Base-by-base conservation (phyloP, 2,329 filamentous ascomycete species). In the Didymella lethalis region DNA sequence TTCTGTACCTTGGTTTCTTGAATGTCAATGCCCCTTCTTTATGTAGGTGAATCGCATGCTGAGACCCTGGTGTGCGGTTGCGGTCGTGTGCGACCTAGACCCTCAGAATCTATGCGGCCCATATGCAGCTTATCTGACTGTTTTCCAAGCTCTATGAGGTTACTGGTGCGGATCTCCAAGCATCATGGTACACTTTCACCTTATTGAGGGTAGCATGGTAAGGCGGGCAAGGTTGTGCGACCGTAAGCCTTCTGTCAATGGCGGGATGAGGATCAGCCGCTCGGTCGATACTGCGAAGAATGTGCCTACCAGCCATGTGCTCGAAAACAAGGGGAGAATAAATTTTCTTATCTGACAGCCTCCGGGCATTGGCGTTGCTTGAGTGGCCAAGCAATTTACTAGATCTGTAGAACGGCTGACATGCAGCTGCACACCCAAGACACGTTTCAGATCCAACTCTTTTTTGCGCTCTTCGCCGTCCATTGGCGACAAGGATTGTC, bases 351-450 rank as follows among this genome's bases (percentile, higher is more conserved):
- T 54, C 56, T 54, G 45, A 54, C 50, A 45, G n/a, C 31, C 23
- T 53, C 49, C 25, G 56, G 25, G 40, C 8, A 54, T 58, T 58
- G 56, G 50, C 56, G 56, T 58, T 53, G 64, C 64, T 67, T 66
- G 60, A 62, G 53, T 66, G 63, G 65, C 49, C 52, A 64, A 59
- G 59, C 62, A 56, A 58, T 47, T 44, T 62, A 61, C 54, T 59
- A 54, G 60, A 61, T 65, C 59, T 59, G 51, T 49, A 54, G 54
- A 29, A 40, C 26, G 61, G 63, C 63, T 67, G 62, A 67, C 65
- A 61, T 64, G 60, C 65, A 65, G 66, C 46, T 51, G 44, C 44
- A 50, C 25, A 11, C 32, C 44, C 36, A 48, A 53, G 48, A 41
- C 55, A 48, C 45, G 45, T 50, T 49, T 54, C 49, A 53, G 29